phyloP scores from a whole-genome alignment of 169 alveolate genomes.

The Cryptosporidium ubiquitum region DNA sequence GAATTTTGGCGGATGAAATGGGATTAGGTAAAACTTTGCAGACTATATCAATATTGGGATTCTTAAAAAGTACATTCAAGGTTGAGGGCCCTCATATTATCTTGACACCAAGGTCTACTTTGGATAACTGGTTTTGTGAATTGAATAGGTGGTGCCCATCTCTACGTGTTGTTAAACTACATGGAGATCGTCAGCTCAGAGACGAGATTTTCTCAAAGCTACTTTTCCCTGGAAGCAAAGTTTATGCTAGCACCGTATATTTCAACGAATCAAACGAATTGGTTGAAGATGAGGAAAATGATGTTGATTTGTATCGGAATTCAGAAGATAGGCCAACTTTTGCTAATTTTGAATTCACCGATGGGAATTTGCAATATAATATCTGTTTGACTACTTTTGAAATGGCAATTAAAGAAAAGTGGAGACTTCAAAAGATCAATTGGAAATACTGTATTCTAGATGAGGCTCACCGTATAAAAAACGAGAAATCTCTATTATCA shows the following conservation, averaged over 20 bases:
- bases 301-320: not conserved
- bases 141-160: conserved; percentile 88
- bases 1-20: conserved; percentile 93
- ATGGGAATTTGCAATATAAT: conserved; percentile 80
- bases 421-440: conserved; percentile 81
- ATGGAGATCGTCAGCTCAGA: conserved; percentile 89
- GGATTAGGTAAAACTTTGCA: conserved; percentile 92
- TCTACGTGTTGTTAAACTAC: conserved; percentile 83
- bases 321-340: not conserved
- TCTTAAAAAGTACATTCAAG: conserved; percentile 64
- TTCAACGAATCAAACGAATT: not conserved
- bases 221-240: conserved; percentile 78
- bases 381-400: conserved; percentile 89
- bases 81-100: conserved; percentile 83
- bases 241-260: not conserved
- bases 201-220: conserved; percentile 82
- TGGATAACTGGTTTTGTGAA: conserved; percentile 87
- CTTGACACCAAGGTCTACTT: conserved; percentile 84
- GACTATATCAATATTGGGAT: conserved; percentile 86
- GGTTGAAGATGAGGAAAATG: conserved; percentile 13
- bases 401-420: conserved; percentile 84
- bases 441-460: conserved; percentile 89
- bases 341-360: conserved; percentile 74
- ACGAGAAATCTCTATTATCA: conserved; percentile 87
- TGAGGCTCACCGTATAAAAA: conserved; percentile 92